phyloP scores from a whole-genome alignment of 768 basidiomycete species.

The Infundibulicybe gibba region DNA sequence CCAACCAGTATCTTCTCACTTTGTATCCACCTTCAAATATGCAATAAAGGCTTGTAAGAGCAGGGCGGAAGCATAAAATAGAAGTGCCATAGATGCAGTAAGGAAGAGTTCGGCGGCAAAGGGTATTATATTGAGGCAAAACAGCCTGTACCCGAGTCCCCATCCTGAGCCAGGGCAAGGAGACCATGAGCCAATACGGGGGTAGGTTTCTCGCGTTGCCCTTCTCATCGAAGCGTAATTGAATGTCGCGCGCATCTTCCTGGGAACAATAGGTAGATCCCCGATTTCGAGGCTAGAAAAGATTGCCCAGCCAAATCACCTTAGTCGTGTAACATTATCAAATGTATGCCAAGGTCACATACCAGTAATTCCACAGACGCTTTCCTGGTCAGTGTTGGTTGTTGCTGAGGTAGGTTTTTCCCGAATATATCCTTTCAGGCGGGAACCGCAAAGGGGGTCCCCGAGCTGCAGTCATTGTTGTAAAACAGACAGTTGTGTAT shows the following conservation, averaged over 20 bases:
- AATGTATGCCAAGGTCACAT: no score
- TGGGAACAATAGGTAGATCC: conserved; percentile 81
- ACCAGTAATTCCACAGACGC: conserved; percentile 75
- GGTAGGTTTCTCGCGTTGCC: conserved; percentile 45
- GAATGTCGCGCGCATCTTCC: conserved; percentile 61
- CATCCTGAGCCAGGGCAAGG: conserved; percentile 63
- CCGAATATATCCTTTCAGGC: conserved; percentile 68
- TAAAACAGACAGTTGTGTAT: conserved; percentile 40
- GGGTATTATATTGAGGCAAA: conserved; percentile 45
- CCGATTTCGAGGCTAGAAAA: conserved; percentile 76
- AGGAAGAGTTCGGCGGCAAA: conserved; percentile 43
- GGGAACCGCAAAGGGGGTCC: conserved; percentile 79
- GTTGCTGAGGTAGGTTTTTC: conserved; percentile 48
- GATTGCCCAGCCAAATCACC: conserved; percentile 81
- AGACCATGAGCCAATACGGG: conserved; percentile 51
- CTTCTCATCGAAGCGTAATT: conserved; percentile 66
- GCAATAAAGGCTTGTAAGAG: conserved; percentile 58
- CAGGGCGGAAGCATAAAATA: conserved; percentile 63
- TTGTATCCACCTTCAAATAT: conserved; percentile 64
- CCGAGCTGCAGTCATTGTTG: conserved; percentile 53
- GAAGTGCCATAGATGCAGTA: conserved; percentile 49
- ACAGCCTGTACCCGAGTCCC: conserved; percentile 55
- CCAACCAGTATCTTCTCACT: conserved; percentile 56
- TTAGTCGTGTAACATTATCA: conserved; percentile 71
- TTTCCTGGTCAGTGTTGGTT: conserved; percentile 65